phyloP scores from a whole-genome alignment of 2,329 filamentous ascomycete species.

The Colletotrichum truncatum region DNA sequence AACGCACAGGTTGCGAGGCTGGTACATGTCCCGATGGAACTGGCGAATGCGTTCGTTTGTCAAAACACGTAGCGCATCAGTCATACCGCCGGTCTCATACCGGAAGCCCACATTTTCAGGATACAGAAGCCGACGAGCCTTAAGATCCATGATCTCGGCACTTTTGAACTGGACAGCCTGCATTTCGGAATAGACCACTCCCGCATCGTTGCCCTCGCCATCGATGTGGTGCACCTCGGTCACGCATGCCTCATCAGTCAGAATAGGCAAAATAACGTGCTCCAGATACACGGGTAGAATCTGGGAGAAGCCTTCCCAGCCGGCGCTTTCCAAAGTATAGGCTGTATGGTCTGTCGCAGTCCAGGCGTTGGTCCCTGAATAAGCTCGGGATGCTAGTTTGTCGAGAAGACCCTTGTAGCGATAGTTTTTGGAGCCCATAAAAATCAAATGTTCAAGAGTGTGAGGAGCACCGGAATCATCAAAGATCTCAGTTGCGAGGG shows the following conservation, averaged over 20 bases:
- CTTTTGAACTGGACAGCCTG: conserved; percentile 91
- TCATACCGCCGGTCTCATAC: conserved; percentile 98
- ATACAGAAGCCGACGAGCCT: conserved; percentile 82
- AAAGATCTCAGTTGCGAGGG: conserved; percentile 94
- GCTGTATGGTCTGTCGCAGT: conserved; percentile 96
- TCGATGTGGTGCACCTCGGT: conserved; percentile 98
- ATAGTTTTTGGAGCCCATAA: conserved; percentile 93
- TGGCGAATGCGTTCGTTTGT: conserved; percentile 91
- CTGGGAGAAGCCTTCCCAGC: conserved; percentile 96
- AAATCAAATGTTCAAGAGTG: conserved; percentile 83
- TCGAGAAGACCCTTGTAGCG: conserved; percentile 95
- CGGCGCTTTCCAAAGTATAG: conserved; percentile 93
- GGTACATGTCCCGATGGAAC: conserved; percentile 97
- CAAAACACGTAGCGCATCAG: conserved; percentile 86
- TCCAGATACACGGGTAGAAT: conserved; percentile 96
- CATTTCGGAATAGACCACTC: conserved; percentile 99
- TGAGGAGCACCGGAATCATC: conserved; percentile 95
- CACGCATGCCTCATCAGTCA: conserved; percentile 92
- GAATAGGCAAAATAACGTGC: conserved; percentile 88
- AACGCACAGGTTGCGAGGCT: conserved; percentile 92
- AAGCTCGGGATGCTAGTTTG: conserved; percentile 91
- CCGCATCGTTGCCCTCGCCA: conserved; percentile 92
- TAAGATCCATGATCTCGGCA: conserved; percentile 86
- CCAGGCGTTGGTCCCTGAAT: conserved; percentile 96
- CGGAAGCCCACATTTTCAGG: conserved; percentile 91